Evolutionary conservation across 2,329 filamentous ascomycete genomes (phyloP).

Genomic region (Beauveria pseudobassiana): DNA sequence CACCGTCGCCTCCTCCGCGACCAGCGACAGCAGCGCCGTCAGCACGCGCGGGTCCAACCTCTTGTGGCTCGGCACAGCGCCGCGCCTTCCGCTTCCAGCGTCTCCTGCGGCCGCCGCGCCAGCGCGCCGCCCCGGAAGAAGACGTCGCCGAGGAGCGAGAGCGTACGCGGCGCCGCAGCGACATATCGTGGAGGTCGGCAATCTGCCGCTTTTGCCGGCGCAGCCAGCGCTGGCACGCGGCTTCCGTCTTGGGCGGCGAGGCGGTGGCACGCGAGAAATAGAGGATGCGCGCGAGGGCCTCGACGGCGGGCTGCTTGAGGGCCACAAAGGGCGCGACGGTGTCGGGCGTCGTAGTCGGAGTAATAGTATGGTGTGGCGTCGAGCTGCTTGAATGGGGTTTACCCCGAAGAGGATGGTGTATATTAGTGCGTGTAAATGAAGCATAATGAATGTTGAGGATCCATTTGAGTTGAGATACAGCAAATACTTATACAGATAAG

Average conservation of each 20-base stretch:
- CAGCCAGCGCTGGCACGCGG: background rate
- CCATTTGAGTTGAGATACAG: background rate
- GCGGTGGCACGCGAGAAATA: background rate
- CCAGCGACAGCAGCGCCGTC: constrained; percentile 33
- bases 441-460: too few relatives aligned
- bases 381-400: background rate
- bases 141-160: background rate
- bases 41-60: constrained; percentile 35
- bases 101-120: constrained; percentile 24
- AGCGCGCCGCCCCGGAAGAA: constrained; percentile 25
- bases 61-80: constrained; percentile 35
- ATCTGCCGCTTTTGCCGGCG: background rate
- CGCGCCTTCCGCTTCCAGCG: constrained; percentile 16
- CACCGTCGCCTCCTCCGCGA: constrained; percentile 33
- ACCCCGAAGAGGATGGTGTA: background rate
- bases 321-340: background rate
- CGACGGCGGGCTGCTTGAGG: background rate
- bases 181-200: background rate
- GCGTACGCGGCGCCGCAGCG: background rate
- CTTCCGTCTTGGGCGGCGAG: background rate
- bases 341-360: background rate
- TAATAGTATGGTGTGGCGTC: too few relatives aligned
- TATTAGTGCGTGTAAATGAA: too few relatives aligned
- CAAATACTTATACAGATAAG: background rate
- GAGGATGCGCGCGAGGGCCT: constrained; percentile 4